Evolutionary conservation across 768 basidiomycete genomes (phyloP).

Genomic region (Lyophyllum decastes): DNA sequence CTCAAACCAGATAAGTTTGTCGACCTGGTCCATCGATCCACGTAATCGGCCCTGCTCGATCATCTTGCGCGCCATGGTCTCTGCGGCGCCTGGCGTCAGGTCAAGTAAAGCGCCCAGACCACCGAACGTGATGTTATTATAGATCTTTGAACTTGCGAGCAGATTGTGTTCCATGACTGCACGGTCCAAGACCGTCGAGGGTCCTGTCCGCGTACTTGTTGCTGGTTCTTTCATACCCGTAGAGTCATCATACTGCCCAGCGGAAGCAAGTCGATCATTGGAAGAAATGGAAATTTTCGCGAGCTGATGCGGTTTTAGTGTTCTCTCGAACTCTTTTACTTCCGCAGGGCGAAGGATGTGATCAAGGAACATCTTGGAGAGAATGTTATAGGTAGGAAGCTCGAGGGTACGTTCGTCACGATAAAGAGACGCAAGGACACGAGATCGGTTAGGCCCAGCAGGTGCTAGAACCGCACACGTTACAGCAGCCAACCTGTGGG

Average conservation of each 20-base stretch:
- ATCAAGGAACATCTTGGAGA: conserved; percentile 98
- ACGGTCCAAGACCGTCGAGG: conserved; percentile 93
- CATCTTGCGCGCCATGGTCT: conserved; percentile 98
- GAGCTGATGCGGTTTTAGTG: conserved; percentile 89
- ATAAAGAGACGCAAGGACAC: conserved; percentile 89
- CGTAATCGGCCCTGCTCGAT: conserved; percentile 95
- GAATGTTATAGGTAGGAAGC: conserved; percentile 83
- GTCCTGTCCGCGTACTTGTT: conserved; percentile 81
- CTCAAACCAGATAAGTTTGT: conserved; percentile 93
- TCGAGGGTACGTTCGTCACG: conserved; percentile 88
- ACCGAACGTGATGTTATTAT: conserved; percentile 94
- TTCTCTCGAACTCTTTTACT: conserved; percentile 85
- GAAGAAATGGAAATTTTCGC: conserved; percentile 87
- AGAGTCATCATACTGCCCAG: conserved; percentile 57
- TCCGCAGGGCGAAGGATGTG: conserved; percentile 91
- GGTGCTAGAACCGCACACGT: conserved; percentile 97
- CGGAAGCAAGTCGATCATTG: conserved; percentile 77
- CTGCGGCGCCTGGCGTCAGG: conserved; percentile 88
- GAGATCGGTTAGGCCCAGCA: conserved; percentile 94
- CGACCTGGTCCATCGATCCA: conserved; percentile 95
- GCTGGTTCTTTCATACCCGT: conserved; percentile 49
- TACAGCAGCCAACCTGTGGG: conserved; percentile 78
- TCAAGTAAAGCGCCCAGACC: conserved; percentile 92
- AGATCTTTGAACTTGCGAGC: conserved; percentile 94
- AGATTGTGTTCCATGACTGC: conserved; percentile 99